These are phyloP conservation scores for Monilinia fructigena DNA, from an alignment of 2,329 filamentous ascomycete genomes.

Conservation along the genomic window DNA sequence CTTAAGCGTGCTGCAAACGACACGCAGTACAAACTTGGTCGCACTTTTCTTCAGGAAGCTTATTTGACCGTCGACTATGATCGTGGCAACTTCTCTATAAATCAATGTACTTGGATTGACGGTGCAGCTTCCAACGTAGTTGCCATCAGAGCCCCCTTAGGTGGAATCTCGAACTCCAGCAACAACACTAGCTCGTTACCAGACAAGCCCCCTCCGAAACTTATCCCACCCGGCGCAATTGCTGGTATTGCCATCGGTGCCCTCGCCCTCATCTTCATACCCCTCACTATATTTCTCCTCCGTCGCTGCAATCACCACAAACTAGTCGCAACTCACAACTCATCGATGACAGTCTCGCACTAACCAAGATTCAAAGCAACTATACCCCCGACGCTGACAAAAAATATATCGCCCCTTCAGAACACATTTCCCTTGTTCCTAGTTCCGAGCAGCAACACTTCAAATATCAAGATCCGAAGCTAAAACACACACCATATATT, in stretches of 20 bases:
- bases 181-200: neutral
- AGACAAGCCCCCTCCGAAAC: neutral
- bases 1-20: conserved; percentile 41
- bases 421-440: neutral
- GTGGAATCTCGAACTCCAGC: conserved; percentile 1
- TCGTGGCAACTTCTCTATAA: conserved; percentile 43
- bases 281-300: neutral
- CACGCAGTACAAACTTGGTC: conserved; percentile 42
- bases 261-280: neutral
- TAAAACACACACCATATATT: neutral
- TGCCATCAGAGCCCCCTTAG: conserved; percentile 22
- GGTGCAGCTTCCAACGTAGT: conserved; percentile 34
- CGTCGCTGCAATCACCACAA: neutral
- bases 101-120: conserved; percentile 40
- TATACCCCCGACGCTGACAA: neutral
- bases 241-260: conserved; percentile 3
- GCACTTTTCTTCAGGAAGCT: conserved; percentile 45
- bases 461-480: neutral
- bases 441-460: neutral
- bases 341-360: neutral
- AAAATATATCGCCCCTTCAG: neutral
- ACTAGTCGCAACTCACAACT: neutral
- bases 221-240: neutral
- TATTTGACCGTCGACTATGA: conserved; percentile 42
- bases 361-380: neutral